Percentiles rank a stretch among this genome's conserved stretches.
Conservation (phyloP, 345 rosid genomes). For the Turnera subulata region DNA sequence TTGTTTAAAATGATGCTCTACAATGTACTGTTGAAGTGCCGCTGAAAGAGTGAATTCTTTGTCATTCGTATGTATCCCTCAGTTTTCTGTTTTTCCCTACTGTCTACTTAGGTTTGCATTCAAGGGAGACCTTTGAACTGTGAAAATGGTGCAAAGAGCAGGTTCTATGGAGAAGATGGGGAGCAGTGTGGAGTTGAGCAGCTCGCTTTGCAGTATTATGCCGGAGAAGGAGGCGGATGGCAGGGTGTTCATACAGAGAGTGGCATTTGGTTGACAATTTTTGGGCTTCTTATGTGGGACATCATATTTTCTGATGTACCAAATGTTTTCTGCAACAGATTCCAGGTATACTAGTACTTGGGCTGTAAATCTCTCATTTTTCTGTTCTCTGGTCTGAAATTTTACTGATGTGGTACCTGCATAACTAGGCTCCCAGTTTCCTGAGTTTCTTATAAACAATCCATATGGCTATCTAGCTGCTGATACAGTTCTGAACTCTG, state of each 20-base stretch:
- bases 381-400: not conserved
- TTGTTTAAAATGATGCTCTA: not conserved
- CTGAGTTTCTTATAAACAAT: too few species aligned
- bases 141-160: constrained; percentile 69
- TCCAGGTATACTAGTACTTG: constrained; percentile 52
- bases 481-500: too few species aligned
- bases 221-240: constrained; percentile 85
- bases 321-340: constrained; percentile 70
- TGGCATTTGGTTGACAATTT: constrained; percentile 89
- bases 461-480: too few species aligned
- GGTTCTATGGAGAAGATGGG: constrained; percentile 86
- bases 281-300: constrained; percentile 93
- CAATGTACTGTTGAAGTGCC: constrained; percentile 10
- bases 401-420: not conserved
- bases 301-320: constrained; percentile 63
- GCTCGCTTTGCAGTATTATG: constrained; percentile 87
- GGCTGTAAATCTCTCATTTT: not conserved
- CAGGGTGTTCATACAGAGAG: constrained; percentile 80
- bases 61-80: not conserved
- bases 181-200: constrained; percentile 89
- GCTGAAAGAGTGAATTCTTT: not conserved
- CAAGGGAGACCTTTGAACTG: constrained; percentile 84
- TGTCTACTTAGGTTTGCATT: constrained; percentile 54
- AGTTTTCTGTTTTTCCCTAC: constrained; percentile 5
- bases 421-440: too few species aligned